Evolutionary conservation across 2,329 filamentous ascomycete species (phyloP), one percentile per base, ranked within the genome.

Genomic region (Periconia digitata): DNA sequence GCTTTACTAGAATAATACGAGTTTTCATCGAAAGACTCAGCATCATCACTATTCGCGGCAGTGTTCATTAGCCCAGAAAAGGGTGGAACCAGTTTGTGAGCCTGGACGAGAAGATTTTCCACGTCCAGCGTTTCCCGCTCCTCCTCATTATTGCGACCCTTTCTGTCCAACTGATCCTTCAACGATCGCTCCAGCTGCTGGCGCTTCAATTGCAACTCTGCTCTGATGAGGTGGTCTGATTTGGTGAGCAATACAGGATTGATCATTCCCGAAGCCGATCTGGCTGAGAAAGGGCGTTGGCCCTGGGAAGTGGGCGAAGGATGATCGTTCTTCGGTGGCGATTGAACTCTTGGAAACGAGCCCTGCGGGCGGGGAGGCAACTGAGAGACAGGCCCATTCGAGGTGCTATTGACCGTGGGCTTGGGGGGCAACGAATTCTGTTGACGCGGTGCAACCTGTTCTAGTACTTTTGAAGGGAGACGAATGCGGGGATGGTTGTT

Each of bases 1-100:
- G 81, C 82, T 75, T 87, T 89, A 74, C 92, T 96, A 58, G 92
- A 96, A 78, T 97, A 96, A 73, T 95, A 95, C 35, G 91, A 94
- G 67, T 95, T 91, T 70, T 95, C 87, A 74, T 96, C 91, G 75
- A 91, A 89, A 29, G 90, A 94, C 71, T 92, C 89, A 80, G 80
- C 88, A 66, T 82, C 80, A 70, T 84, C 84, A 64, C 78, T 78
- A 72, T 85, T 78, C 75, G 83, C 81, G 78, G 78, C 76, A 50
- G 72, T 69, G 53, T 73, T 67, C 32, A 58, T 73, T 54, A 82
- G 76, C 65, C 82, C 79, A 63, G 86, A 82, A 59, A 85, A 78
- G 47, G 85, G 85, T 70, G 86, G 84, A 66, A 90, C 89, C 59
- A 90, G 76, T 55, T 84, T 80, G 65, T 92, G 77, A 52, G 95